Base-by-base conservation (phyloP, 2,329 filamentous ascomycete species). In the Nemania abortiva region DNA sequence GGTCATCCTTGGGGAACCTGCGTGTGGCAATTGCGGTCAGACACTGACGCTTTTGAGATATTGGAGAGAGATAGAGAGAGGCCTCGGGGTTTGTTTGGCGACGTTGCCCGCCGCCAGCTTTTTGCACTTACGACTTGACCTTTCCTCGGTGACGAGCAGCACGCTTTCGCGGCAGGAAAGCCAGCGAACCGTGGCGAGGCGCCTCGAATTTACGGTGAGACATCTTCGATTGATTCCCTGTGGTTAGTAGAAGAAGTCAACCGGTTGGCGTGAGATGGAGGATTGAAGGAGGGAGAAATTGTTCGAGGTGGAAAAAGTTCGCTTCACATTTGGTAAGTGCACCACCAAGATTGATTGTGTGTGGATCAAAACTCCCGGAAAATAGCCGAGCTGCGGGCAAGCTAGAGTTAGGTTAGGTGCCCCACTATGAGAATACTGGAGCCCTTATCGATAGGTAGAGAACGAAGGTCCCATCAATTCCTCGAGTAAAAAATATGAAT, bases 1-100 rank as follows among this genome's bases (percentile, higher is more conserved):
- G 88, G 90, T 99, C 95, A 93, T 99, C 96, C 92, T 98, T 98
- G 83, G 96, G 96, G 91, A 99, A 99, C 86, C 94, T 97, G 82
- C 79, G 66, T 6, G 4, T 34, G 49, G 56, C 34, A 69, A 74
- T 72, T 65, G 68, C 50, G 20, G 66, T 76, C 59, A 77, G 74
- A 6, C 47, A 68, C 58, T 54, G 55, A 57, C 57, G 13, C 69
- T n/a, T n/a, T n/a, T 74, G 69, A 70, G 66, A 24, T 5, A 10
- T 18, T 15, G n/a, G n/a, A n/a, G n/a, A n/a, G 6, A 49, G 47
- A 49, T 20, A 4, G 47, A 49, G 47, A 49, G 20, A 6, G 22
- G 11, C 22, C 49, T 47, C 42, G 13, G 18, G 13, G 18, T 47
- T 18, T 47, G 42, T n/a, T n/a, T 47, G n/a, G 42, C 18, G 15